These are phyloP conservation scores for Fusarium siculi DNA, from an alignment of 2,329 filamentous ascomycete genomes.

Conservation along the genomic window DNA sequence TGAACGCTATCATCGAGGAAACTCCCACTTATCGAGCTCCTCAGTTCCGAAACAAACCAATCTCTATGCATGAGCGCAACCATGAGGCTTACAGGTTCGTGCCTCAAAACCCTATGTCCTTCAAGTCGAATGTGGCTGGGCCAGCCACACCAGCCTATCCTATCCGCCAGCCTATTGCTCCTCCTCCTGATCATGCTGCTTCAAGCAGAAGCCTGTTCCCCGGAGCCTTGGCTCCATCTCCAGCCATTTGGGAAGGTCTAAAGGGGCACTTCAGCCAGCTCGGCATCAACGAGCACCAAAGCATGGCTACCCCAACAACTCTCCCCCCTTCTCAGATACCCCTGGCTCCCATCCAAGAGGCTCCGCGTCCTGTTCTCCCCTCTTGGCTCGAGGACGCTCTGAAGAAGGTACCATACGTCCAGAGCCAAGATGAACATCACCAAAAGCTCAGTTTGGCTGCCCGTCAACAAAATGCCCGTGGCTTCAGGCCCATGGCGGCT, in stretches of 20 bases:
- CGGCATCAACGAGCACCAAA: neutral
- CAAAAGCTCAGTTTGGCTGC: neutral
- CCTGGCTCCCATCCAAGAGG: neutral
- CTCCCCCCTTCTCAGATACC: neutral
- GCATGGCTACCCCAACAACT: neutral
- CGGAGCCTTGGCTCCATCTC: conserved; percentile 11
- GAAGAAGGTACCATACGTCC: neutral
- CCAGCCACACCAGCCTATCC: neutral
- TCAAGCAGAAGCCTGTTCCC: conserved; percentile 2
- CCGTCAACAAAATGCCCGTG: conserved; percentile 3
- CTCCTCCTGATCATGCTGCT: neutral
- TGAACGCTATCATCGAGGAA: neutral
- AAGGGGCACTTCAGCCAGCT: conserved; percentile 14
- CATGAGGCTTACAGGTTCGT: neutral
- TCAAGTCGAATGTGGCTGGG: neutral
- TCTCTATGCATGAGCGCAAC: neutral
- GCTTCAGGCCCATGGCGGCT: conserved; percentile 41
- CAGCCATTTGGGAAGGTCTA: conserved; percentile 24
- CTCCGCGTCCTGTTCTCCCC: neutral
- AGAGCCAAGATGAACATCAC: neutral
- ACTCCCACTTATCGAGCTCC: neutral
- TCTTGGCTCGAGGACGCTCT: neutral
- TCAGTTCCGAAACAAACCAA: neutral
- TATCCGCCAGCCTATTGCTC: conserved; percentile 9
- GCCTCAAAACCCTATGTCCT: neutral